These are phyloP conservation scores for Lichtheimia ornata DNA, from an alignment of 371 early-diverging fungal genomes.

Conservation along the genomic window DNA sequence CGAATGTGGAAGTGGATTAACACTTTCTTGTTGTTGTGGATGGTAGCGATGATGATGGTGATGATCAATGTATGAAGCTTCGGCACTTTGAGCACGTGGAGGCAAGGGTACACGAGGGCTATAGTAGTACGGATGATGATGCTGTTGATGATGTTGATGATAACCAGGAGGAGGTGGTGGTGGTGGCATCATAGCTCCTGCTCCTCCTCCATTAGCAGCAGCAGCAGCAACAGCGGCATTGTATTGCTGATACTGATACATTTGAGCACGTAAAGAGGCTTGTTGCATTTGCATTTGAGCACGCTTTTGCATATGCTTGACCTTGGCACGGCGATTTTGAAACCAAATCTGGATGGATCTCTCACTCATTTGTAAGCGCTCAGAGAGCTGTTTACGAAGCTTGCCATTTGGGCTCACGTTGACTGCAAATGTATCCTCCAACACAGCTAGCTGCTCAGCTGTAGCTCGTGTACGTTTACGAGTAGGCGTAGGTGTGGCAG, in stretches of 20 bases:
- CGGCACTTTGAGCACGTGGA: slow-evolving; percentile 41
- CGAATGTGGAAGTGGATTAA: no score
- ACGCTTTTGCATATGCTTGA: slow-evolving; percentile 72
- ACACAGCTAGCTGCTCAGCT: slow-evolving; percentile 72
- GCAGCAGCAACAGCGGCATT: background rate
- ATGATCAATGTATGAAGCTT: slow-evolving; percentile 15
- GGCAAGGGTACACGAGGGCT: slow-evolving; percentile 8
- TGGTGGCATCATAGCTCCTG: background rate
- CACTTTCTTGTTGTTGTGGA: background rate
- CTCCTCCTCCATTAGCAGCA: no score
- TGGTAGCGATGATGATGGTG: slow-evolving; percentile 1
- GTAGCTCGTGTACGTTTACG: slow-evolving; percentile 74
- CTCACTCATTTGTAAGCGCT: slow-evolving; percentile 88
- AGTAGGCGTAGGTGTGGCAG: slow-evolving; percentile 8
- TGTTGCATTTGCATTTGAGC: slow-evolving; percentile 53
- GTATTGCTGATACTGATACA: slow-evolving; percentile 26
- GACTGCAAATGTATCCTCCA: slow-evolving; percentile 75
- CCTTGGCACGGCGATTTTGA: slow-evolving; percentile 97
- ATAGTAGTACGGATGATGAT: slow-evolving; percentile 8
- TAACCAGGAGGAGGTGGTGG: slow-evolving; percentile 9
- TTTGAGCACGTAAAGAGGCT: slow-evolving; percentile 34
- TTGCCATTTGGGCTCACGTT: slow-evolving; percentile 78
- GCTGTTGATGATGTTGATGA: slow-evolving; percentile 14
- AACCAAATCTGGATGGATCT: slow-evolving; percentile 99
- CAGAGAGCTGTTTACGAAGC: slow-evolving; percentile 83